Percentiles rank a stretch among this genome's conserved stretches.
phyloP scores from a whole-genome alignment of 345 rosid species.

The Linum usitatissimum region DNA sequence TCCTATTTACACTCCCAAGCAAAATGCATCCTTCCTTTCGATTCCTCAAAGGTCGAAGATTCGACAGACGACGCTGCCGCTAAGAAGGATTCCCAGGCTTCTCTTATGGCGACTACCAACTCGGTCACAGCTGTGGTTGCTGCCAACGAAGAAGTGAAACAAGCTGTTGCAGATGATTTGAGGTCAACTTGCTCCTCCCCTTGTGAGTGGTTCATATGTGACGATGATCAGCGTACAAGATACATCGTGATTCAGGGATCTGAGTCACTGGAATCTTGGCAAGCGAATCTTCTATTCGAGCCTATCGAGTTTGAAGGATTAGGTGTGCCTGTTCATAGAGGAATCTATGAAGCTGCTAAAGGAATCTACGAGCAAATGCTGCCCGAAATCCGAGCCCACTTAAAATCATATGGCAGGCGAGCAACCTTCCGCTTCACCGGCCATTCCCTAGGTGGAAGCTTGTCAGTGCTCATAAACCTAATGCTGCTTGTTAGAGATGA shows the following conservation, averaged over 20 bases:
- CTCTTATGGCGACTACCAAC: conserved; percentile 81
- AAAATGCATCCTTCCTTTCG: conserved; percentile 50
- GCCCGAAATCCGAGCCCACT: conserved; percentile 72
- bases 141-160: conserved; percentile 88
- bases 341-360: conserved; percentile 97
- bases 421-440: conserved; percentile 87
- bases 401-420: conserved; percentile 45
- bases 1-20: conserved; percentile 72
- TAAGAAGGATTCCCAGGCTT: conserved; percentile 34
- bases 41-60: conserved; percentile 22
- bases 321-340: conserved; percentile 81
- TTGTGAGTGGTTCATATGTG: conserved; percentile 95
- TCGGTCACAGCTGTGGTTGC: conserved; percentile 96
- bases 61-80: conserved; percentile 14
- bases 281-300: conserved; percentile 90
- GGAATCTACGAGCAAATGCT: conserved; percentile 83
- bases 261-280: conserved; percentile 86
- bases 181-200: conserved; percentile 63
- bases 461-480: conserved; percentile 71
- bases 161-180: conserved; percentile 89
- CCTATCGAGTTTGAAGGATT: conserved; percentile 83
- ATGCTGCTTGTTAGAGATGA: conserved; percentile 81
- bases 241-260: conserved; percentile 96
- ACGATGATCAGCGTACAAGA: conserved; percentile 69
- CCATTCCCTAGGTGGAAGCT: conserved; percentile 95